A percentile compares a stretch with the other conserved stretches of the same genome.
Evolutionary conservation across 2,329 filamentous ascomycete genomes (phyloP).

Genomic region (Cladosporium sp.): DNA sequence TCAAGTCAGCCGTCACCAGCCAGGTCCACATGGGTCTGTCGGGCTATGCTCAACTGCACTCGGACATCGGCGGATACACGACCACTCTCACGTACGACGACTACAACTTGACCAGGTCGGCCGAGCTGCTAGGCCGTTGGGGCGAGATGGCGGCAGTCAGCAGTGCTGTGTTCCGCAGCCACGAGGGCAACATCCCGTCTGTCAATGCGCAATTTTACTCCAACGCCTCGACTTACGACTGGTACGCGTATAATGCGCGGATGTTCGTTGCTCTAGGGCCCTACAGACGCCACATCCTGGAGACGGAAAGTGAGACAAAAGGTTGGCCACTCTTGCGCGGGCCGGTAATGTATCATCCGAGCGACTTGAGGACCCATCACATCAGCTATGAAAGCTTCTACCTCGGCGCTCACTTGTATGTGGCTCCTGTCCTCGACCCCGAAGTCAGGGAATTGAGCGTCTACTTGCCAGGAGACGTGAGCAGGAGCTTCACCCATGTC

Average conservation of each 20-base stretch:
- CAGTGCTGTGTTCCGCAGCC: constrained; percentile 31
- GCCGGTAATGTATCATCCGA: constrained; percentile 22
- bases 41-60: constrained; percentile 32
- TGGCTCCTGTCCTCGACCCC: constrained; percentile 26
- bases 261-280: constrained; percentile 30
- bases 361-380: constrained; percentile 18
- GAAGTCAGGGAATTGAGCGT: constrained; percentile 19
- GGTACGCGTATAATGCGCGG: constrained; percentile 32
- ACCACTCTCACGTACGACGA: constrained; percentile 24
- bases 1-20: constrained; percentile 31
- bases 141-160: constrained; percentile 32
- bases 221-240: constrained; percentile 30
- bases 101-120: constrained; percentile 30
- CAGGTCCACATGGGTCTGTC: constrained; percentile 33
- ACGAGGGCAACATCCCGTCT: constrained; percentile 34
- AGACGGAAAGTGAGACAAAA: constrained; percentile 21
- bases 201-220: constrained; percentile 35
- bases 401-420: constrained; percentile 23
- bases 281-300: constrained; percentile 28
- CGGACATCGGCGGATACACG: constrained; percentile 34
- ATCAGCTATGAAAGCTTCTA: constrained; percentile 28
- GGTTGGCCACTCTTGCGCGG: constrained; percentile 26
- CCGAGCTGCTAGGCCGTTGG: constrained; percentile 34
- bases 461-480: constrained; percentile 20
- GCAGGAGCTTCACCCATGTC: constrained; percentile 22